A percentile compares a stretch with the other conserved stretches of the same genome.
These are phyloP conservation scores for Cairneyella variabilis DNA, from an alignment of 495 filamentous ascomycete species.

Conservation along the genomic window DNA sequence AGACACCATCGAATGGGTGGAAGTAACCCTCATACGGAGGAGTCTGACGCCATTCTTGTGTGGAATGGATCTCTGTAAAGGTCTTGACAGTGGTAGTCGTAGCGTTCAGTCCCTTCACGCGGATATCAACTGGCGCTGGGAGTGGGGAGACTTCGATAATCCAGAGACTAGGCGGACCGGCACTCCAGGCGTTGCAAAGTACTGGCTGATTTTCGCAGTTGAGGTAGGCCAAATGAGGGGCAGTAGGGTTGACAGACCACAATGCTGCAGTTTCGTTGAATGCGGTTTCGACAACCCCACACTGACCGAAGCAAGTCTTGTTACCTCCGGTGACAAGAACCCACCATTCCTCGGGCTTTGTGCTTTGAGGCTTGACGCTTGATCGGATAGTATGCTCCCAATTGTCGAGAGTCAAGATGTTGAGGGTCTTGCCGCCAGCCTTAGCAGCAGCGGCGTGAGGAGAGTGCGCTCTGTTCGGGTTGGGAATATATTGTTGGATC, in stretches of 20 bases:
- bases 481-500: constrained; percentile 56
- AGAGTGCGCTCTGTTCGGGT: constrained; percentile 33
- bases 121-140: constrained; percentile 57
- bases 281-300: constrained; percentile 40
- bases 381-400: constrained; percentile 65
- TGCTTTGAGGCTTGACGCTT: constrained; percentile 51
- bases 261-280: constrained; percentile 61
- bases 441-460: constrained; percentile 43
- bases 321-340: constrained; percentile 80
- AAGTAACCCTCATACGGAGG: constrained; percentile 64
- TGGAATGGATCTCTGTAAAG: constrained; percentile 58
- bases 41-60: constrained; percentile 55
- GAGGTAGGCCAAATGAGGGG: constrained; percentile 67
- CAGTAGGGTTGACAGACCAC: constrained; percentile 59
- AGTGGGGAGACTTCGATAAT: constrained; percentile 58
- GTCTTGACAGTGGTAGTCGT: constrained; percentile 61
- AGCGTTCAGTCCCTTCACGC: constrained; percentile 57
- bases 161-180: constrained; percentile 66
- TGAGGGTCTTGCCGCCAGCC: constrained; percentile 46
- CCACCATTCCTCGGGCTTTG: constrained; percentile 70
- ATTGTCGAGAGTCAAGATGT: constrained; percentile 65
- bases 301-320: constrained; percentile 75
- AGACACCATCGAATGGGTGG: constrained; percentile 74
- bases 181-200: constrained; percentile 80
- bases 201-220: constrained; percentile 77